Base-by-base conservation (phyloP, 768 basidiomycete genomes). In the Pulveroboletus sp. region DNA sequence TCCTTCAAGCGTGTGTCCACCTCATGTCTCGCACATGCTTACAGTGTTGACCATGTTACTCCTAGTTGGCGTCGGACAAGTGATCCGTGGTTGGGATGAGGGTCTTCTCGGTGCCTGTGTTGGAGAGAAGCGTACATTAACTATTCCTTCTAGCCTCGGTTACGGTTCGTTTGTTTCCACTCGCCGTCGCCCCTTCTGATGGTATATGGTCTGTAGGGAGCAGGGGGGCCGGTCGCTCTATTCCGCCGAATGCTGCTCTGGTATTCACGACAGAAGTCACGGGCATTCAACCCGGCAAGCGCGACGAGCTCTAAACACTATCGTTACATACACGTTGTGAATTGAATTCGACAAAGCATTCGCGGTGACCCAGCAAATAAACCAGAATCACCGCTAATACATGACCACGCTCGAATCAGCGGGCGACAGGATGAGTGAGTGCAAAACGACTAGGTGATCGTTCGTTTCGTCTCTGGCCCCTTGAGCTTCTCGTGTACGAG, bases 231-330 rank as follows among this genome's bases (percentile, higher is more conserved):
- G 89, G 89, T 7, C 69, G 68, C 12, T 69, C 85, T 51, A 97
- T 97, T 47, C 93, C 92, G 31, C 73, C 86, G 35, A 73, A 85
- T 60, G 82, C 91, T 11, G 83, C 85, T 7, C 75, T 95, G 26
- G 82, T 92, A 17, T 95, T 96, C 69, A 87, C 90, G 8, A 87
- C 89, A 10, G 92, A 95, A 64, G 77, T 95, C 26, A 71, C 85
- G n/a, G 74, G 73, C 39, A 68, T 94, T 59, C 74, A 85, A 47
- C 69, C 71, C 42, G 55, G 55, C 26, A 61, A 61, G 44, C 77
- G 70, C 48, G 73, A 83, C 42, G 86, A 88, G 65, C 70, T 88
- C 47, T 88, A 72, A 65, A 32, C 1, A 39, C 2, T 24, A 8
- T 35, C 10, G 31, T 30, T 40, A 33, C 17, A 24, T 28, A 11